Base-by-base conservation (phyloP, 106 monocot genomes). In the Allium fistulosum region DNA sequence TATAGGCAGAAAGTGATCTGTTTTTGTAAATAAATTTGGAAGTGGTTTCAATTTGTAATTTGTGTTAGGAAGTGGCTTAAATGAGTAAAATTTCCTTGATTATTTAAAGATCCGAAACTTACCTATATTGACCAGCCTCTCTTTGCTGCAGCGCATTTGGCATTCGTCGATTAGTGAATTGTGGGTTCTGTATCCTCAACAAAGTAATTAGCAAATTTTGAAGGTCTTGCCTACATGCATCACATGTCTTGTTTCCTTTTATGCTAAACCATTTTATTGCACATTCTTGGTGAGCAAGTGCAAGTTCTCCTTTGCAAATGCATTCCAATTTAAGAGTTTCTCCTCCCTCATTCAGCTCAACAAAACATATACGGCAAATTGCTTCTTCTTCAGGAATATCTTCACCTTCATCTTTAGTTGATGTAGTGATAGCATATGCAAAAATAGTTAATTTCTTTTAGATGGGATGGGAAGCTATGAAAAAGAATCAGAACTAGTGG, bases 261-360 rank as follows among this genome's bases (percentile, higher is more conserved):
- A 93, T 87, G 71, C 87, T 93, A 80, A 99, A 99, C 99, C 99
- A 99, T 81, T 93, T 92, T 49, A 93, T 74, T 26, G 85, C 93
- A 74, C 99, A 99, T 13, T 99, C 90, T 87, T 90, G 81, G 83
- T 99, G 99, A 48, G 93, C 93, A 75, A 99, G 90, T 12, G 93
- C 92, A 62, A 99, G 93, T 27, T 90, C 93, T 56, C 99, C 99
- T 85, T 99, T 99, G 86, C 99, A 99, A 60, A 87, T 93, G 69
- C 99, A 99, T 57, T 93, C 93, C 93, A 93, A 83, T 74, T 90
- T 99, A 57, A 99, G 71, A 48, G 89, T 93, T 80, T 93, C 99
- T 15, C 99, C 97, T 58, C 86, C 92, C 72, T 99, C 99, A 5
- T 65, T 70, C 47, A 99, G 99, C 78, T 93, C 99, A 74, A 83